Evolutionary conservation across 1,284 basidiomycete genomes (phyloP), one percentile per base, ranked within the genome.

Genomic region (Apiotrichum porosum): DNA sequence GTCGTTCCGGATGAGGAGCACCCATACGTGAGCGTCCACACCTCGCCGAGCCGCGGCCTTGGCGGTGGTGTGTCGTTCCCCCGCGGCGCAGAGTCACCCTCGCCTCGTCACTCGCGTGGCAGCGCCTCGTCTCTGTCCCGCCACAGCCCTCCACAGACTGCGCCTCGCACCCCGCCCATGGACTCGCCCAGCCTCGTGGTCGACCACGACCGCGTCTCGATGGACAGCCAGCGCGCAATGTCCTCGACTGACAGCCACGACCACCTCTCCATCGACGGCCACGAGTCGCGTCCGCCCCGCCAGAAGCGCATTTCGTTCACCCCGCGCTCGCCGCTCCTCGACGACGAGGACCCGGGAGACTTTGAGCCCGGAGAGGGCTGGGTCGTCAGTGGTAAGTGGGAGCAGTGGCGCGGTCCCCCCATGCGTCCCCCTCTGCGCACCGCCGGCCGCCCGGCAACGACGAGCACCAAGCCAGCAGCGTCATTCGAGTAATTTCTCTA

Each of bases 341-440:
- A 67, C 35, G 69, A 71, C 54, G 69, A 71, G 46, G 68, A 70
- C 52, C 68, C 69, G 3, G 68, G 68, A 26, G 68, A 71, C 47
- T 71, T 69, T 44, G 64, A 68, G 47, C 58, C 61, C 5, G 67
- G 68, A 51, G 66, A 66, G 45, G 69, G 66, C 2, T 71, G 68
- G 68, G 69, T 65, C 12, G 61, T 66, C 6, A 28, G 26, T 12
- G 26, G 26, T 28, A 28, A 28, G n/a, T n/a, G n/a, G n/a, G n/a
- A n/a, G n/a, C n/a, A n/a, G n/a, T n/a, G n/a, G n/a, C n/a, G n/a
- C n/a, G n/a, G n/a, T n/a, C n/a, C n/a, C n/a, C n/a, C n/a, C n/a
- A n/a, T n/a, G n/a, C n/a, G n/a, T n/a, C n/a, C n/a, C n/a, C n/a
- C n/a, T n/a, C n/a, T n/a, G n/a, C n/a, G n/a, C n/a, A n/a, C n/a